A percentile compares a stretch with the other conserved stretches of the same genome.
Conservation (phyloP, 2,329 filamentous ascomycete species). For the Trichoderma atroviride region DNA sequence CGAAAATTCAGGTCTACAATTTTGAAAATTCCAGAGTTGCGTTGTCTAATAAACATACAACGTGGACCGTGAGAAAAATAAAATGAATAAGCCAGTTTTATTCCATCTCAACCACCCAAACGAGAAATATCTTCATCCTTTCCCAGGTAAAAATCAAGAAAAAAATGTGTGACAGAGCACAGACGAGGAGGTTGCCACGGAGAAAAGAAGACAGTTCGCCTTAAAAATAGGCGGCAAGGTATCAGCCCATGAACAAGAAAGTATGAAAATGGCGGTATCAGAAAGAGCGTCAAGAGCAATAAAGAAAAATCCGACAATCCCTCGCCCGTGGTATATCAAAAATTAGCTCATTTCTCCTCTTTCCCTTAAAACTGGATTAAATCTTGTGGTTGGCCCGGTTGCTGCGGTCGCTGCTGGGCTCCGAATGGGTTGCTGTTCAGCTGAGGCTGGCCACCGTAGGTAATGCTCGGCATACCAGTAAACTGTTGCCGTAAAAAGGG, state of each 20-base stretch:
- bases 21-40: conserved; percentile 38
- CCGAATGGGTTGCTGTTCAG: conserved; percentile 62
- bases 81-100: conserved; percentile 9
- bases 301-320: background rate
- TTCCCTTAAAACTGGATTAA: conserved; percentile 63
- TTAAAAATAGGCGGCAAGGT: background rate
- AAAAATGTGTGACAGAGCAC: conserved; percentile 3
- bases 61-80: conserved; percentile 15
- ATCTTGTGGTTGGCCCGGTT: conserved; percentile 56
- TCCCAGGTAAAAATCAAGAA: conserved; percentile 16
- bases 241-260: conserved; percentile 13
- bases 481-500: conserved; percentile 86
- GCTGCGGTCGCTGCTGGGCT: conserved; percentile 51
- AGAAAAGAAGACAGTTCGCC: conserved; percentile 11
- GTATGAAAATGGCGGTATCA: conserved; percentile 15
- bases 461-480: conserved; percentile 70
- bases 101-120: conserved; percentile 24
- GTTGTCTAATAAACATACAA: conserved; percentile 39
- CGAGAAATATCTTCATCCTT: conserved; percentile 16
- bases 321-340: conserved; percentile 15
- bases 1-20: conserved; percentile 39
- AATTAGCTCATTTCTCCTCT: background rate
- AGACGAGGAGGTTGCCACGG: conserved; percentile 11
- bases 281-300: conserved; percentile 19
- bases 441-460: conserved; percentile 54